Evolutionary conservation across 352 stramenopile genomes (phyloP).

Genomic region (Phytophthora colocasiae): DNA sequence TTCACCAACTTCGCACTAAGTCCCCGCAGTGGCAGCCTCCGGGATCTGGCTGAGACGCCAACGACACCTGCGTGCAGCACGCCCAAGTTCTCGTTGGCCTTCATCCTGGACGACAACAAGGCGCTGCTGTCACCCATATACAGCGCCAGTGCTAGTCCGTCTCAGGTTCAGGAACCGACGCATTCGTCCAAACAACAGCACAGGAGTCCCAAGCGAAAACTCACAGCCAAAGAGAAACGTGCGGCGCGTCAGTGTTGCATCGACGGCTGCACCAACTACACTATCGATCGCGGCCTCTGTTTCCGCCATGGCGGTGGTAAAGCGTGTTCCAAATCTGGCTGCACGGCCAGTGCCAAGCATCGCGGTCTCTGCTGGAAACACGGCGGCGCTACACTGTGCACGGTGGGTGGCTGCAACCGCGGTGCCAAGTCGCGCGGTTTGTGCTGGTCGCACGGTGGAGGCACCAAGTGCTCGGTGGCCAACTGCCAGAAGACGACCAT

Average conservation of each 20-base stretch:
- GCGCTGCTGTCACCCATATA: slow-evolving; percentile 18
- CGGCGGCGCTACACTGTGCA: slow-evolving; percentile 52
- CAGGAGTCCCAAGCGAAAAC: slow-evolving; percentile 14
- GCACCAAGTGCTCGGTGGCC: slow-evolving; percentile 65
- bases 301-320: slow-evolving; percentile 54
- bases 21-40: neutral
- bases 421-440: slow-evolving; percentile 79
- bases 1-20: slow-evolving; percentile 15
- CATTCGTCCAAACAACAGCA: slow-evolving; percentile 16
- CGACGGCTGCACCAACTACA: slow-evolving; percentile 57
- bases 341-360: slow-evolving; percentile 57
- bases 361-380: slow-evolving; percentile 45
- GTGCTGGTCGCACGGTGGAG: slow-evolving; percentile 86
- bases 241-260: slow-evolving; percentile 58
- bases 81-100: slow-evolving; percentile 32
- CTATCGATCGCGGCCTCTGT: slow-evolving; percentile 56
- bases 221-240: slow-evolving; percentile 21
- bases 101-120: slow-evolving; percentile 31
- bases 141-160: neutral
- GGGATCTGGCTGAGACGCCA: neutral
- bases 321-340: slow-evolving; percentile 49
- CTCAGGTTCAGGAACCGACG: neutral
- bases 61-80: slow-evolving; percentile 3
- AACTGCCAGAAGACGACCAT: slow-evolving; percentile 47
- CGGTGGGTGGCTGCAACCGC: slow-evolving; percentile 57